phyloP scores from a whole-genome alignment of 2,329 filamentous ascomycete species.

The Aspergillus calidoustus region DNA sequence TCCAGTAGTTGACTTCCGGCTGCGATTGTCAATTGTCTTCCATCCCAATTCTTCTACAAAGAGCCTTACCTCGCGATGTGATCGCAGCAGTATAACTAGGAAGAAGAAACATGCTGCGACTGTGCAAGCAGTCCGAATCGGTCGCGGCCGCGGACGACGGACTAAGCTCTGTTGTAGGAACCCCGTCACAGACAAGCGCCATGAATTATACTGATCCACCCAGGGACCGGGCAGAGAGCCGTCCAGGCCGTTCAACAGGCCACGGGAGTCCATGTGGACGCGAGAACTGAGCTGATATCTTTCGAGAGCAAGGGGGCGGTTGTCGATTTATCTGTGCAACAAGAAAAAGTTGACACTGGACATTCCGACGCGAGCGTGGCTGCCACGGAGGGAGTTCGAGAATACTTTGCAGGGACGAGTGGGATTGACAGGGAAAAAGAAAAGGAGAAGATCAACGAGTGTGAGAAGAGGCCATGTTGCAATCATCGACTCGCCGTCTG shows the following conservation, averaged over 20 bases:
- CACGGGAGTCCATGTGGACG: conserved; percentile 33
- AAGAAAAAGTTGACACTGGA: conserved; percentile 13
- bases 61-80: conserved; percentile 24
- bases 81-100: conserved; percentile 26
- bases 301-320: conserved; percentile 10
- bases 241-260: conserved; percentile 24
- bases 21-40: conserved; percentile 14
- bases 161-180: conserved; percentile 32
- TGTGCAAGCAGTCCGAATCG: conserved; percentile 30
- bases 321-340: conserved; percentile 14
- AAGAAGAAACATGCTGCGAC: conserved; percentile 30
- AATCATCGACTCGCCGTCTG: conserved; percentile 6
- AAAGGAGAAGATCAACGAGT: conserved; percentile 15
- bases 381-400: not conserved
- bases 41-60: not conserved
- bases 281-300: not conserved
- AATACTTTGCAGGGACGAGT: not conserved
- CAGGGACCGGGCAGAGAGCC: conserved; percentile 27
- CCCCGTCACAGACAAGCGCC: conserved; percentile 25
- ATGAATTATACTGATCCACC: conserved; percentile 31
- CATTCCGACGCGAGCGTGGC: conserved; percentile 21
- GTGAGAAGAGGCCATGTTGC: conserved; percentile 18
- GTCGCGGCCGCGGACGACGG: conserved; percentile 33
- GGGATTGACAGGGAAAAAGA: not conserved
- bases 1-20: conserved; percentile 36